Evolutionary conservation across 257 asterid genomes (phyloP).

Genomic region (Primulina eburnea): DNA sequence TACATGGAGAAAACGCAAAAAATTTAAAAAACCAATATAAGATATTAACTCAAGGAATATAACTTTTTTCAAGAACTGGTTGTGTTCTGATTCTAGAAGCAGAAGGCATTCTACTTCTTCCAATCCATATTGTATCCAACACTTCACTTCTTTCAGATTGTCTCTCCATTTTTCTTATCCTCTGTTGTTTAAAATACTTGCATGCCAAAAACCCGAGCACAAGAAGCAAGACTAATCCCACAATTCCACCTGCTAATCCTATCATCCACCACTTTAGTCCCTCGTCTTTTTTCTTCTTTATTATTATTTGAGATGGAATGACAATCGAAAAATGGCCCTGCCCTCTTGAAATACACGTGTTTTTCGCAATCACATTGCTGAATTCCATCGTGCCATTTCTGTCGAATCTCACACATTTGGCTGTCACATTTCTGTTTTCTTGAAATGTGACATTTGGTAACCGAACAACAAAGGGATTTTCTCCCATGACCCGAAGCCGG

Average conservation of each 20-base stretch:
- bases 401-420: slow-evolving; percentile 56
- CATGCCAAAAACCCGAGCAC: slow-evolving; percentile 26
- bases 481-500: slow-evolving; percentile 31
- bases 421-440: neutral
- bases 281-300: slow-evolving; percentile 3
- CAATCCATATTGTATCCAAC: slow-evolving; percentile 66
- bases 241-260: slow-evolving; percentile 52
- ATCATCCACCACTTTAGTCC: slow-evolving; percentile 56
- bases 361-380: slow-evolving; percentile 35
- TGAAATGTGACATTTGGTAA: slow-evolving; percentile 32
- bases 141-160: slow-evolving; percentile 59
- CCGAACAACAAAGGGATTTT: slow-evolving; percentile 38
- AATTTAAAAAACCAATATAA: neutral
- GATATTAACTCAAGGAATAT: slow-evolving; percentile 42
- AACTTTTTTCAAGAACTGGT: slow-evolving; percentile 64
- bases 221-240: slow-evolving; percentile 36
- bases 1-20: slow-evolving; percentile 5
- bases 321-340: slow-evolving; percentile 71
- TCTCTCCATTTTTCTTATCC: slow-evolving; percentile 52
- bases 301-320: slow-evolving; percentile 31
- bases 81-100: slow-evolving; percentile 80
- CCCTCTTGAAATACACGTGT: slow-evolving; percentile 39
- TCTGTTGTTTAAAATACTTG: slow-evolving; percentile 30
- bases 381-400: slow-evolving; percentile 46
- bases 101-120: slow-evolving; percentile 71